phyloP scores from a whole-genome alignment of 495 filamentous ascomycete species.

The Acidiella bohemica region DNA sequence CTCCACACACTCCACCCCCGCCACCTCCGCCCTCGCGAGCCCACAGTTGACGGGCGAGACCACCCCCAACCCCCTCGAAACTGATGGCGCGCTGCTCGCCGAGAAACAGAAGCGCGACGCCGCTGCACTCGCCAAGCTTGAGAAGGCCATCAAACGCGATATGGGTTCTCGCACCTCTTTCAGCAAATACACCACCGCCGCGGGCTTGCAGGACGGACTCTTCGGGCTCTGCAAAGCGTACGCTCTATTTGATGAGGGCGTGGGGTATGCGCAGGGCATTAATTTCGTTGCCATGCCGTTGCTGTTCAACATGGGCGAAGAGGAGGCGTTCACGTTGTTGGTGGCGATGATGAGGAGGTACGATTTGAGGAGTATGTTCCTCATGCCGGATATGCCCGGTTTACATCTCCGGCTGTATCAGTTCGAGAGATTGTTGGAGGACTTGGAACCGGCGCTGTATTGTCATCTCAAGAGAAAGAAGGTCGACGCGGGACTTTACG shows the following conservation, averaged over 20 bases:
- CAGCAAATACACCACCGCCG: conserved; percentile 78
- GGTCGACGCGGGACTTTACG: conserved; percentile 84
- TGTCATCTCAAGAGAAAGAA: conserved; percentile 83
- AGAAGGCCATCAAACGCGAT: conserved; percentile 82
- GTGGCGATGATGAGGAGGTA: conserved; percentile 96
- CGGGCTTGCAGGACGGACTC: conserved; percentile 83
- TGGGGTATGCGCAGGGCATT: conserved; percentile 98
- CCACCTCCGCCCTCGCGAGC: conserved; percentile 47
- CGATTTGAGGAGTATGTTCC: conserved; percentile 80
- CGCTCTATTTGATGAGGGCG: conserved; percentile 82
- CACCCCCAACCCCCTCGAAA: conserved; percentile 44
- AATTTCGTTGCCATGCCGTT: conserved; percentile 98
- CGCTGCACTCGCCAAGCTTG: conserved; percentile 59
- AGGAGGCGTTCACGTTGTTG: conserved; percentile 87
- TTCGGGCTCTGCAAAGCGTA: conserved; percentile 97
- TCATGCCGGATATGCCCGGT: conserved; percentile 91
- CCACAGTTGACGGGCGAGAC: conserved; percentile 37
- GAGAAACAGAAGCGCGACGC: conserved; percentile 66
- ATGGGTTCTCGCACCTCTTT: conserved; percentile 88
- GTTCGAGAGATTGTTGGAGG: conserved; percentile 88
- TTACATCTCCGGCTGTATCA: conserved; percentile 87
- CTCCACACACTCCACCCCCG: conserved; percentile 60
- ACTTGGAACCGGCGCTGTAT: conserved; percentile 84
- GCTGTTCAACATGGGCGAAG: conserved; percentile 95
- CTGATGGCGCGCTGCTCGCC: conserved; percentile 49